Evolutionary conservation across 306 rosid genomes (phyloP).

Genomic region (Ziziphus jujuba): DNA sequence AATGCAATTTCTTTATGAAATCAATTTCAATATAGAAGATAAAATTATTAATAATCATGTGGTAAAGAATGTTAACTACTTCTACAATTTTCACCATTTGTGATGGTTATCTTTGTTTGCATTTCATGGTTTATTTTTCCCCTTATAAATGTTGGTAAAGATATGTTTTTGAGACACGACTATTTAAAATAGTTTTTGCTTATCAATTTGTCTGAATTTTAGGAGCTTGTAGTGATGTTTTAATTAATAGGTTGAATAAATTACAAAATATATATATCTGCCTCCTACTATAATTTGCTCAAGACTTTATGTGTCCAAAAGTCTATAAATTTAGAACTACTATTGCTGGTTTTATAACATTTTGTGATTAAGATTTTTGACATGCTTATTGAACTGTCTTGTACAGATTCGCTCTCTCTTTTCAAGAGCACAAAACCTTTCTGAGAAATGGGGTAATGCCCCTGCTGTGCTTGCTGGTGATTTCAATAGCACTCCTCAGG

Average conservation of each 20-base stretch:
- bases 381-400: conserved; percentile 17
- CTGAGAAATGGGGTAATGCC: conserved; percentile 74
- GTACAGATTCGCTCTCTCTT: conserved; percentile 69
- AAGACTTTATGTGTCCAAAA: neutral
- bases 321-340: neutral
- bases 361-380: neutral
- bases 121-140: too few relatives aligned
- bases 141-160: too few relatives aligned
- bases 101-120: too few relatives aligned
- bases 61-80: too few relatives aligned
- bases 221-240: neutral
- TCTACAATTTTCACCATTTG: too few relatives aligned
- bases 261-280: neutral
- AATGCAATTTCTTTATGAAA: too few relatives aligned
- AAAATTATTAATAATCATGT: too few relatives aligned
- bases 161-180: too few relatives aligned
- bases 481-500: conserved; percentile 86
- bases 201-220: too few relatives aligned
- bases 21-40: too few relatives aligned
- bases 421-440: conserved; percentile 64
- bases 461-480: conserved; percentile 86
- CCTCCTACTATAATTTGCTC: neutral
- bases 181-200: too few relatives aligned
- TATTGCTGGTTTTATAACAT: neutral
- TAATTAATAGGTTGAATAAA: neutral